Conservation (phyloP, 257 asterid genomes). For the Ehretia macrophylla region DNA sequence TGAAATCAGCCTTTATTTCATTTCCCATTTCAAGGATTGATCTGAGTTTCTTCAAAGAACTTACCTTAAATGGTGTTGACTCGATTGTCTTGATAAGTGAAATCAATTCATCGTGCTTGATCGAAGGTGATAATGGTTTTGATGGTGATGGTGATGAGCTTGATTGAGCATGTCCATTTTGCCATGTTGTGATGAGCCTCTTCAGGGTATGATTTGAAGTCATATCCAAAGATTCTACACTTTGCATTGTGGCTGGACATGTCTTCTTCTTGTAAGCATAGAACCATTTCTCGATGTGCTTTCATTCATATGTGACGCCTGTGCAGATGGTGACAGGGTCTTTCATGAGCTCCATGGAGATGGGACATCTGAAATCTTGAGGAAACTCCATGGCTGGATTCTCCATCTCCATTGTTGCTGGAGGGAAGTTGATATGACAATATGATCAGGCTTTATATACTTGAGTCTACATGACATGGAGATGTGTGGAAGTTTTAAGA, state of each 20-base stretch:
- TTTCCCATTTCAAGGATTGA: conserved; percentile 40
- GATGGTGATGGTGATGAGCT: conserved; percentile 2
- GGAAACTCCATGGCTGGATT: conserved; percentile 49
- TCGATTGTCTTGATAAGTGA: conserved; percentile 42
- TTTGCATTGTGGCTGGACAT: conserved; percentile 88
- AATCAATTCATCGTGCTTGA: conserved; percentile 41
- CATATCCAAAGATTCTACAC: conserved; percentile 31
- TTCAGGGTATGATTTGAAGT: conserved; percentile 83
- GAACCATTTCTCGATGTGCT: conserved; percentile 74
- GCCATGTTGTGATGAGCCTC: conserved; percentile 60
- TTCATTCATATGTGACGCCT: conserved; percentile 81
- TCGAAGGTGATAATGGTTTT: conserved; percentile 12
- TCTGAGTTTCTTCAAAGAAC: conserved; percentile 43
- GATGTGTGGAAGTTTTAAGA: no score
- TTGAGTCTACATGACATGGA: no score
- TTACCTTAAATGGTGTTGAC: conserved; percentile 71
- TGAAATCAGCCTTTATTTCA: conserved; percentile 43
- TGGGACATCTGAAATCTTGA: conserved; percentile 77
- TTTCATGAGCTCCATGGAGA: conserved; percentile 89
- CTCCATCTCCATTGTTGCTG: conserved; percentile 6
- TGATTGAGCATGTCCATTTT: conserved; percentile 7
- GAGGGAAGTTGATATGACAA: conserved; percentile 4
- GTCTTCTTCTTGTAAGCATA: conserved; percentile 51
- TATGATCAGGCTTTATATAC: conserved; percentile 19
- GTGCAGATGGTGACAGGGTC: conserved; percentile 85